Evolutionary conservation across 441 rosid genomes (phyloP), one percentile per base, ranked within the genome.

Genomic region (Jatropha multifida): DNA sequence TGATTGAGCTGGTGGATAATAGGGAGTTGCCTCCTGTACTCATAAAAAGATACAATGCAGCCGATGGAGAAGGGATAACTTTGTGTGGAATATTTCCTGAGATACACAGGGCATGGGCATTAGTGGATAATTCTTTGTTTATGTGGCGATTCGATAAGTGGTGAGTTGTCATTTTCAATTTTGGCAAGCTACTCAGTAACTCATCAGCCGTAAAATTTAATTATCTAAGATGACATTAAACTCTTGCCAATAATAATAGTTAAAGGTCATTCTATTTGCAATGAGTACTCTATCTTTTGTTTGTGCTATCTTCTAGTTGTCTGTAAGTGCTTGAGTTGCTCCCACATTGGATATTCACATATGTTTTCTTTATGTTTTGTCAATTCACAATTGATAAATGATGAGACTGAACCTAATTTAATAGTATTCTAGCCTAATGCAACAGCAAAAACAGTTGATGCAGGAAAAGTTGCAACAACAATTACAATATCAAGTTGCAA

Each of bases 31-130:
- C 99, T 77, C 76, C 92, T 27, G 91, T 89, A 15, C 93, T 96
- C 55, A 82, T 96, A 65, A 96, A 94, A 82, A 90, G 96, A 74
- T 96, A 94, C 62, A 96, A 96, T 77, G 89, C 96, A 18, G 95
- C 99, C 41, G 97, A 97, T 4, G 98, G 99, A 23, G 99, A 96
- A 84, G 99, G 98, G 56, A 94, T 93, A 14, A 98, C 99, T 61
- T 75, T 96, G 49, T 96, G 99, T 71, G 98, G 99, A 41, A 89
- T 96, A 75, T 94, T 96, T 75, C 97, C 97, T 0, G 98, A 92
- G 88, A 89, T 96, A 79, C 86, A 92, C 40, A 83, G 98, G 74
- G 98, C 97, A 7, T 96, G 99, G 99, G 98, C 98, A 32, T 92
- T 98, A 0, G 97, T 96, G 0, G 98, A 94, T 48, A 94, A 90